Evolutionary conservation across 2,329 filamentous ascomycete species (phyloP).

Genomic region (Trichoderma afroharzianum): DNA sequence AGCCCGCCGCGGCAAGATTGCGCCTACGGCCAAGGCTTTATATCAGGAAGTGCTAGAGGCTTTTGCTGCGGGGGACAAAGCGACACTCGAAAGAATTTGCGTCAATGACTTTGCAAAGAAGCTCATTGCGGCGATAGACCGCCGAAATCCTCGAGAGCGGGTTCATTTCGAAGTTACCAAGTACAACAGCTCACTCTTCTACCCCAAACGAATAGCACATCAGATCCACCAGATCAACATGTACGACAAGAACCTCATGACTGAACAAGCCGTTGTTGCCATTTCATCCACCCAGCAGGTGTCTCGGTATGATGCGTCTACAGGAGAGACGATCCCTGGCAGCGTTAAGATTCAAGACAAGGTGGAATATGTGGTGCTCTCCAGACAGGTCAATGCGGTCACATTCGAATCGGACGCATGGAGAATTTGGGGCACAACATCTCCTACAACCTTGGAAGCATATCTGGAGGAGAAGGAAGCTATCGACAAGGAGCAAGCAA

Average conservation of each 20-base stretch:
- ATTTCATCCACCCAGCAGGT: constrained; percentile 56
- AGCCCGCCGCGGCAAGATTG: constrained; percentile 39
- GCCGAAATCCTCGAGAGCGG: constrained; percentile 43
- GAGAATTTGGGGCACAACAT: constrained; percentile 62
- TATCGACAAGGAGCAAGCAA: constrained; percentile 33
- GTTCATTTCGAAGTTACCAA: constrained; percentile 53
- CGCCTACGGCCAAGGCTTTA: constrained; percentile 54
- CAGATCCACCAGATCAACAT: constrained; percentile 47
- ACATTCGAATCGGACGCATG: constrained; percentile 52
- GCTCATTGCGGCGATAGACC: constrained; percentile 52
- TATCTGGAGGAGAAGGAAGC: constrained; percentile 36
- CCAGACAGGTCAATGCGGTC: constrained; percentile 42
- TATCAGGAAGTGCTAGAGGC: constrained; percentile 60
- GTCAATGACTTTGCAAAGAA: constrained; percentile 47
- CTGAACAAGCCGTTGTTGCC: constrained; percentile 56
- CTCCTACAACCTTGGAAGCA: constrained; percentile 48
- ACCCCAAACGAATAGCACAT: constrained; percentile 54
- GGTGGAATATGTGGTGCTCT: constrained; percentile 63
- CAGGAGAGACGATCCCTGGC: constrained; percentile 41
- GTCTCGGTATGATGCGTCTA: constrained; percentile 37
- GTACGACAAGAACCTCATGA: constrained; percentile 34
- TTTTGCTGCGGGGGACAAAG: constrained; percentile 56
- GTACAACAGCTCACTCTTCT: constrained; percentile 41
- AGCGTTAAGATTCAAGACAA: constrained; percentile 51
- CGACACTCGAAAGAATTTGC: constrained; percentile 51